phyloP scores from a whole-genome alignment of 2,329 filamentous ascomycete species.

The Hypoxylon sp. region DNA sequence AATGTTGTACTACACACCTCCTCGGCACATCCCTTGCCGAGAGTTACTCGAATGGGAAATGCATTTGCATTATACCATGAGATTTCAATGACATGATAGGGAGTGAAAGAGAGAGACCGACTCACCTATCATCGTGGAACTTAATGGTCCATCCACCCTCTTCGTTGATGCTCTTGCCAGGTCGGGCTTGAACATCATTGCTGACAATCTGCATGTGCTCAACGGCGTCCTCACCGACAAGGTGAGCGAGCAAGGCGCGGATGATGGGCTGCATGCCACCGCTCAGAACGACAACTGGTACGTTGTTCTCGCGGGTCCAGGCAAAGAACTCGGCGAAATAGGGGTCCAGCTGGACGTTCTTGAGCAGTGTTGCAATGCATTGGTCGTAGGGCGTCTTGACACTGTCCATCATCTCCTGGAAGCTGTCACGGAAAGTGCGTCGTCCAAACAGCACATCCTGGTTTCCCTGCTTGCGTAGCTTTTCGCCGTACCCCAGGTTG shows the following conservation, averaged over 20 bases:
- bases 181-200: conserved; percentile 77
- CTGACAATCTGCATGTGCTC: conserved; percentile 89
- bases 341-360: conserved; percentile 90
- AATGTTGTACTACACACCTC: conserved; percentile 9
- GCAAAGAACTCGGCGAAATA: conserved; percentile 88
- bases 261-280: conserved; percentile 96
- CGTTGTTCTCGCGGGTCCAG: conserved; percentile 83
- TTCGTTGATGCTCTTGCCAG: conserved; percentile 80
- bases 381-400: conserved; percentile 83
- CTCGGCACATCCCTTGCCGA: not conserved
- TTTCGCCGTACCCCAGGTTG: conserved; percentile 85
- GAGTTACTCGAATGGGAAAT: not conserved
- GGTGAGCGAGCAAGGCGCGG: conserved; percentile 80
- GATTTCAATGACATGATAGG: not conserved
- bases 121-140: conserved; percentile 86
- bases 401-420: conserved; percentile 92
- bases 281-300: conserved; percentile 91
- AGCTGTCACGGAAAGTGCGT: conserved; percentile 84
- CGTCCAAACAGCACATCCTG: conserved; percentile 78
- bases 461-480: conserved; percentile 79
- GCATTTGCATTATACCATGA: not conserved
- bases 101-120: conserved; percentile 3
- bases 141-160: conserved; percentile 88
- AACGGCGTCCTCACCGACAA: conserved; percentile 81
- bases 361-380: conserved; percentile 81